These are phyloP conservation scores for Sporothrix phasma DNA, from an alignment of 2,329 filamentous ascomycete genomes.

Conservation along the genomic window DNA sequence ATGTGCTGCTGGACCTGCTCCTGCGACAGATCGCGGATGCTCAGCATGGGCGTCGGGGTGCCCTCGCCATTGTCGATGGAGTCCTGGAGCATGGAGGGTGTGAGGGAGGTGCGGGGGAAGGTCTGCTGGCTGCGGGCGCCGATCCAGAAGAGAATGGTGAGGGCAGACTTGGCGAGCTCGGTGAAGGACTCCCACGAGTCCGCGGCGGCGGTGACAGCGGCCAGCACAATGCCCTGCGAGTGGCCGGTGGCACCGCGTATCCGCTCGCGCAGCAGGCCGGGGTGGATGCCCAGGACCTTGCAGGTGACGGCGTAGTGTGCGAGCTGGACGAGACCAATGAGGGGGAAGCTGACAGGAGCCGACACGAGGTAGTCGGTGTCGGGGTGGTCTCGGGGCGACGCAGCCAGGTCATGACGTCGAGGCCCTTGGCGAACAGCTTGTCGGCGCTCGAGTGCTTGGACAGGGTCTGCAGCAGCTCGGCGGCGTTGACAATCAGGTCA, in stretches of 20 bases:
- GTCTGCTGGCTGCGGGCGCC: conserved; percentile 94
- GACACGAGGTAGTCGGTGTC: conserved; percentile 92
- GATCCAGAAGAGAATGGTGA: conserved; percentile 97
- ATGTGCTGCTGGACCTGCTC: conserved; percentile 92
- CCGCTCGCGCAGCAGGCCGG: conserved; percentile 75
- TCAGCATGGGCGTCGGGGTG: conserved; percentile 93
- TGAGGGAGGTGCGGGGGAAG: conserved; percentile 88
- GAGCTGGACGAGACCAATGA: conserved; percentile 93
- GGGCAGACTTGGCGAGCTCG: conserved; percentile 64
- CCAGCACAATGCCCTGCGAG: conserved; percentile 91
- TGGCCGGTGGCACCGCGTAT: conserved; percentile 88
- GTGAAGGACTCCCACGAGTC: conserved; percentile 90
- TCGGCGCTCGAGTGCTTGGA: conserved; percentile 75
- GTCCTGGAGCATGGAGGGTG: conserved; percentile 82
- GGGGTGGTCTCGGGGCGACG: conserved; percentile 82
- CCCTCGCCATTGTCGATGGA: conserved; percentile 92
- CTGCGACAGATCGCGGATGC: conserved; percentile 84
- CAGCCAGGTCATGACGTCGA: conserved; percentile 91
- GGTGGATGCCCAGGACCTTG: conserved; percentile 79
- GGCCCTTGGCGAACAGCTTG: conserved; percentile 95
- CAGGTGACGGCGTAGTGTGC: conserved; percentile 93
- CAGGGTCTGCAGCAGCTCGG: conserved; percentile 77
- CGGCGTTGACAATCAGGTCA: conserved; percentile 70
- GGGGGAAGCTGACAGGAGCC: conserved; percentile 85
- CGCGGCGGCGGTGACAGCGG: conserved; percentile 80